Percentiles rank a stretch among this genome's conserved stretches.
phyloP scores from a whole-genome alignment of 805 yeast genomes.

The Nakazawaea ishiwadae region DNA sequence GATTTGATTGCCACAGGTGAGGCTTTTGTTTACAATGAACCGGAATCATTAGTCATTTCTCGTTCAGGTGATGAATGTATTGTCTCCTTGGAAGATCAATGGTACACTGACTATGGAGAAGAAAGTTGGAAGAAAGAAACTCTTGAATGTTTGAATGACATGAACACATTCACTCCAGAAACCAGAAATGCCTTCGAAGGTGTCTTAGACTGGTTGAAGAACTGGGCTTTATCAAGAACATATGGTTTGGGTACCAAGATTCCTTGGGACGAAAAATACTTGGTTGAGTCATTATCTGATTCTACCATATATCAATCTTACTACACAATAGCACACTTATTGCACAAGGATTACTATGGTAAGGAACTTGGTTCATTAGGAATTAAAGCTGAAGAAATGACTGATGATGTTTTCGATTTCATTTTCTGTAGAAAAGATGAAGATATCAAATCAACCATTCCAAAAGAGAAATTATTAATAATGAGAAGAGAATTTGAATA shows the following conservation, averaged over 20 bases:
- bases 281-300: conserved; percentile 93
- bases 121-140: conserved; percentile 81
- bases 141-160: conserved; percentile 64
- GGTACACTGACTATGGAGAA: conserved; percentile 98
- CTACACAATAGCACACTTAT: conserved; percentile 82
- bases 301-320: conserved; percentile 94
- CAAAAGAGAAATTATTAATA: conserved; percentile 57
- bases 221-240: conserved; percentile 97
- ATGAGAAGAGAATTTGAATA: conserved; percentile 94
- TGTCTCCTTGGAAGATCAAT: conserved; percentile 96
- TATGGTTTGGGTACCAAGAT: conserved; percentile 92
- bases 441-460: conserved; percentile 50
- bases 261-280: conserved; percentile 94
- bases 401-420: conserved; percentile 90
- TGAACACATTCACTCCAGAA: conserved; percentile 80
- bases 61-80: conserved; percentile 97
- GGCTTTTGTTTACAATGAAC: conserved; percentile 91
- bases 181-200: conserved; percentile 90
- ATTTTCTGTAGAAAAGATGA: conserved; percentile 71
- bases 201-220: conserved; percentile 91
- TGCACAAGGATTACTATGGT: conserved; percentile 88
- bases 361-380: conserved; percentile 64
- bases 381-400: conserved; percentile 78
- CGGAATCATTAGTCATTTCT: conserved; percentile 84
- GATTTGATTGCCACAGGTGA: conserved; percentile 73